A percentile compares a stretch with the other conserved stretches of the same genome.
phyloP scores from a whole-genome alignment of 2,329 filamentous ascomycete genomes.

The Coniochaeta sp. region DNA sequence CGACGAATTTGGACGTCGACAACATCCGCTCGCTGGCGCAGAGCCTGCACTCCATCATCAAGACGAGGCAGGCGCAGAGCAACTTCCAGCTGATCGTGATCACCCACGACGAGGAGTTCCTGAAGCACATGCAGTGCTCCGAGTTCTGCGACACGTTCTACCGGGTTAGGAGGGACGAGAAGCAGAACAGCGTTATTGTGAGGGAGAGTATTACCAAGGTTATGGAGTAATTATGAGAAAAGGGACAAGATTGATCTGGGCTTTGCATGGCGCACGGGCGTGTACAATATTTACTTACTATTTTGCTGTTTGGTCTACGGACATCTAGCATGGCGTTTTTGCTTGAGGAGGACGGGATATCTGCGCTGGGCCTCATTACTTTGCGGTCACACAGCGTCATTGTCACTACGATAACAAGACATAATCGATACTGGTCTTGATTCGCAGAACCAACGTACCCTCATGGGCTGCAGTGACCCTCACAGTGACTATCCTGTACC shows the following conservation, averaged over 20 bases:
- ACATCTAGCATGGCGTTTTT: not conserved
- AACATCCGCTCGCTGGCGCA: constrained; percentile 88
- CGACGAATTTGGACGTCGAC: constrained; percentile 90
- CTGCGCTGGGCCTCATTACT: not conserved
- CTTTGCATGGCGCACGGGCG: not conserved
- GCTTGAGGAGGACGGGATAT: not conserved
- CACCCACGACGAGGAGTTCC: constrained; percentile 95
- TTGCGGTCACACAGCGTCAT: too few relatives aligned
- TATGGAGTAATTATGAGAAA: constrained; percentile 19
- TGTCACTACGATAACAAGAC: too few relatives aligned
- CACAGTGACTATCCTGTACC: too few relatives aligned
- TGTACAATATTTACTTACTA: not conserved
- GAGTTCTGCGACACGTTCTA: constrained; percentile 94
- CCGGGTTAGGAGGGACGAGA: constrained; percentile 73
- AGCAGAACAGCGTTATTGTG: constrained; percentile 83
- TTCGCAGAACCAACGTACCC: too few relatives aligned
- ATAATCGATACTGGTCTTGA: too few relatives aligned
- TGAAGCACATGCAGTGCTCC: constrained; percentile 85
- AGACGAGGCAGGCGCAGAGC: constrained; percentile 70
- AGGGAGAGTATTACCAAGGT: constrained; percentile 53
- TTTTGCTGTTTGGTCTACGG: not conserved
- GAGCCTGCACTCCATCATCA: constrained; percentile 82
- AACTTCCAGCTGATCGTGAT: constrained; percentile 99
- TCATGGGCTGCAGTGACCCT: too few relatives aligned
- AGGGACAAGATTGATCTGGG: not conserved